Evolutionary conservation across 139 green algal species (phyloP).

Genomic region (Asterochloris erici): DNA sequence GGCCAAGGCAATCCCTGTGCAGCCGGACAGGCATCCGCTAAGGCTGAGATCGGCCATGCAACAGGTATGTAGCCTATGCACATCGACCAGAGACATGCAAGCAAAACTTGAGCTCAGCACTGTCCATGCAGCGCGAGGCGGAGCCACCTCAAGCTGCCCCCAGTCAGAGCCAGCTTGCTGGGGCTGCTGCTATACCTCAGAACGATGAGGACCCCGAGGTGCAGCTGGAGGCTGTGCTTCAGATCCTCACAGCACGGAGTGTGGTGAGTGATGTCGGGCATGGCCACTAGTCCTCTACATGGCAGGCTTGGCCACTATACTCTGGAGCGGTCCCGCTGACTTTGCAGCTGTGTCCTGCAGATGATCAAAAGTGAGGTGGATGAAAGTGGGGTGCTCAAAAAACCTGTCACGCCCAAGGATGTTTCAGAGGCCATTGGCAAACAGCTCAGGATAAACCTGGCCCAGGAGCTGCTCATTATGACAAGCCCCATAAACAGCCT

Average conservation of each 20-base stretch:
- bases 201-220: neutral
- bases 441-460: slow-evolving; percentile 6
- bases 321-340: neutral
- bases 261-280: neutral
- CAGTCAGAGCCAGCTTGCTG: neutral
- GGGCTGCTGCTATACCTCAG: neutral
- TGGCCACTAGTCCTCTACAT: neutral
- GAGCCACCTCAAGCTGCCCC: neutral
- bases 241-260: neutral
- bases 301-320: neutral
- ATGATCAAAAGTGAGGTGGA: neutral
- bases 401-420: neutral
- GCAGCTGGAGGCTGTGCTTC: neutral
- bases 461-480: neutral
- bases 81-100: neutral
- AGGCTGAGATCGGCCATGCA: neutral
- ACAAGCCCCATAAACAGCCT: neutral
- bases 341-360: neutral
- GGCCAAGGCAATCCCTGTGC: neutral
- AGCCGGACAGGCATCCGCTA: neutral
- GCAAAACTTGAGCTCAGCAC: neutral
- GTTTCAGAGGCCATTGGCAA: neutral
- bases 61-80: neutral
- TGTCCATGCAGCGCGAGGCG: neutral
- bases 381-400: neutral